phyloP scores from a whole-genome alignment of 768 basidiomycete species.

The Fomitopsis serialis region DNA sequence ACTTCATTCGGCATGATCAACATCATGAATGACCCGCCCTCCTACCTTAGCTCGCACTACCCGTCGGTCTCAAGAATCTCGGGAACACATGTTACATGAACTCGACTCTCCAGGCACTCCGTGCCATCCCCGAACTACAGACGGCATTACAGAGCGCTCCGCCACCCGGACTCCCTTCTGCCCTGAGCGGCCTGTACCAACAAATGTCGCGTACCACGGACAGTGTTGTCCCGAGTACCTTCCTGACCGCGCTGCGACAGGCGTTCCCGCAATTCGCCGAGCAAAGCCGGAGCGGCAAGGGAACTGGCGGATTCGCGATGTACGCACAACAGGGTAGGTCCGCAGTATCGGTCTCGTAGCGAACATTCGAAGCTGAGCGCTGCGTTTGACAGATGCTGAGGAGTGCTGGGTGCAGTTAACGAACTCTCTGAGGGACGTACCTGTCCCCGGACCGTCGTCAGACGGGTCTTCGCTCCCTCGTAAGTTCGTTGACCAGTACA shows the following conservation, averaged over 20 bases:
- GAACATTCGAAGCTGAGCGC: not conserved
- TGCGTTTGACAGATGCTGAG: conserved; percentile 62
- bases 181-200: conserved; percentile 63
- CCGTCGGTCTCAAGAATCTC: conserved; percentile 79
- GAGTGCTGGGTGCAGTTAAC: conserved; percentile 82
- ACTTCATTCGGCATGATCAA: not conserved
- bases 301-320: conserved; percentile 47
- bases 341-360: no score
- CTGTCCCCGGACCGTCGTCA: conserved; percentile 25
- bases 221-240: conserved; percentile 61
- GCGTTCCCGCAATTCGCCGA: conserved; percentile 92
- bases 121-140: conserved; percentile 87
- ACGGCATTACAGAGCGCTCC: conserved; percentile 54
- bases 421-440: conserved; percentile 66
- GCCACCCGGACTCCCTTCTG: conserved; percentile 30
- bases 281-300: conserved; percentile 34
- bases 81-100: conserved; percentile 99
- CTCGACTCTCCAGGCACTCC: conserved; percentile 89
- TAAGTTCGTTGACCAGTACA: conserved; percentile 74
- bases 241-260: conserved; percentile 66
- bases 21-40: not conserved
- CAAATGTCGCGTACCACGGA: conserved; percentile 75
- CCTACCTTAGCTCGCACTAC: conserved; percentile 56
- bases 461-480: conserved; percentile 30
- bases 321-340: conserved; percentile 76